Evolutionary conservation across 805 yeast species (phyloP), one percentile per base, ranked within the genome.

Genomic region (Lipomyces anomalus): DNA sequence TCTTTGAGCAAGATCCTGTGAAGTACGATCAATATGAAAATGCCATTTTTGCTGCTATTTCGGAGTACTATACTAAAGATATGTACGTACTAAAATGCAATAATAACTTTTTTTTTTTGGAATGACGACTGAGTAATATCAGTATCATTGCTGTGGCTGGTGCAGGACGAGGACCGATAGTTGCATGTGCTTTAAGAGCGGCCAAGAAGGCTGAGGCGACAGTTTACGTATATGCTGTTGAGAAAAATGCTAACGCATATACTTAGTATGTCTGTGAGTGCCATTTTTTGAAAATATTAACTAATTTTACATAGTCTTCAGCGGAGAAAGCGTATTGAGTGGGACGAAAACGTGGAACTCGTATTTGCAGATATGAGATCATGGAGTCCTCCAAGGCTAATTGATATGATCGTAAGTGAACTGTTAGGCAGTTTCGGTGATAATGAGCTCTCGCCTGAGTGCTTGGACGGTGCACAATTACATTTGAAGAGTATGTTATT

Each of bases 341-440:
- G 94, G 94, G 60, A 64, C 7, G 60, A 66, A 38, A 43, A 57
- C 4, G 82, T 84, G 0, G 60, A 69, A 6, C 61, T 88, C 2
- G 60, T 82, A 3, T 64, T 70, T 35, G 68, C 67, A 3, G 95
- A 89, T 62, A 75, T 80, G 63, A 66, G 92, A 16, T 49, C 57
- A 2, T 76, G 80, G 79, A 43, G 57, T 6, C 70, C 69, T 2
- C 53, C 52, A 4, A 50, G 60, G 9, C 66, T 67, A 16, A 71
- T 73, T 45, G 74, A 84, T 58, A 57, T 89, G 35, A 73, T 88
- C 6, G 72, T 90, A 1, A 82, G 94, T 36, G 97, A 89, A 61
- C 67, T 90, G 5, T 63, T 89, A 22, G 97, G 97, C 4, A 84
- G 95, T 13, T 84, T 90, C 66, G 97, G 95, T 3, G 90, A 94